These are phyloP conservation scores for Aspergillus sp. DNA, from an alignment of 2,329 filamentous ascomycete species.

Conservation along the genomic window DNA sequence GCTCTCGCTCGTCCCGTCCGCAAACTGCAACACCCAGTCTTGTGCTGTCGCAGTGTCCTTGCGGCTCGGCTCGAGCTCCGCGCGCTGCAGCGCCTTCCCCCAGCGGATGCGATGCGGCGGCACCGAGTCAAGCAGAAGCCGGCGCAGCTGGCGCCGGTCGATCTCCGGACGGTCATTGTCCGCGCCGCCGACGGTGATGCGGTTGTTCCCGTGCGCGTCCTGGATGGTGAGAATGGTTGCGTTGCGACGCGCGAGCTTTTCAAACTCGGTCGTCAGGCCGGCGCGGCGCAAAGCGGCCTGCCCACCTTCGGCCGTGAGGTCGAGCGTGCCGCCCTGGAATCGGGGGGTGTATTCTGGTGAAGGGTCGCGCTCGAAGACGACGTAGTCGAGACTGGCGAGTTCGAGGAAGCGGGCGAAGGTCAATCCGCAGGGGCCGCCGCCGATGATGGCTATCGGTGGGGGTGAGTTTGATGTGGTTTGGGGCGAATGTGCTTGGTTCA, in stretches of 20 bases:
- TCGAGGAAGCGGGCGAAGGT: constrained; percentile 19
- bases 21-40: constrained; percentile 21
- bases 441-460: constrained; percentile 19
- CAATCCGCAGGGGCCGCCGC: constrained; percentile 20
- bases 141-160: constrained; percentile 35
- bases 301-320: constrained; percentile 18
- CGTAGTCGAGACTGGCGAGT: constrained; percentile 14
- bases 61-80: background rate
- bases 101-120: constrained; percentile 33
- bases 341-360: background rate
- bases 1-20: constrained; percentile 26
- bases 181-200: constrained; percentile 15
- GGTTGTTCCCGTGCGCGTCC: background rate
- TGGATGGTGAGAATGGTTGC: constrained; percentile 2
- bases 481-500: too few relatives aligned
- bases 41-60: background rate
- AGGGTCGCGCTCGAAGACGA: constrained; percentile 19
- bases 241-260: constrained; percentile 16
- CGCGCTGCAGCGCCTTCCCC: constrained; percentile 15
- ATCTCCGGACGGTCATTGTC: constrained; percentile 39
- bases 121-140: constrained; percentile 36
- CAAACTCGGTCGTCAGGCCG: constrained; percentile 19
- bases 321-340: constrained; percentile 20
- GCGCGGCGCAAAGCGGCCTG: constrained; percentile 21
- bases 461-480: background rate